Conservation (phyloP, 208 protist genomes). For the Leishmania arabica region DNA sequence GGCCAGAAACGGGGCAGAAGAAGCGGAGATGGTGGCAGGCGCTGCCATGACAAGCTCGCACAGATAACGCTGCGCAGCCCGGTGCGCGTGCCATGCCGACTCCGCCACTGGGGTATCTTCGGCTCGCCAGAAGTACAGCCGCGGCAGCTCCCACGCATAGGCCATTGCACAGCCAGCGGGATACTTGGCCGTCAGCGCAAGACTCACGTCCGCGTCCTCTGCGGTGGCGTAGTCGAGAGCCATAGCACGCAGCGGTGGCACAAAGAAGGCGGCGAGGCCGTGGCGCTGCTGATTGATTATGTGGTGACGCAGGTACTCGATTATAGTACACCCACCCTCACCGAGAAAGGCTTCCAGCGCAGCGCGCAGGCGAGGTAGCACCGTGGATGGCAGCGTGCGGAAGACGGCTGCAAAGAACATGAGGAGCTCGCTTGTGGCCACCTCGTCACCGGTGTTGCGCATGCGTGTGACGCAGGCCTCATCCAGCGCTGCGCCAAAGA, state of each 20-base stretch:
- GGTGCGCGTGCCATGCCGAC: constrained; percentile 38
- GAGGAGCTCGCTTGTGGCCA: constrained; percentile 43
- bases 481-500: constrained; percentile 20
- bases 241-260: constrained; percentile 71
- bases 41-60: constrained; percentile 19
- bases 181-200: constrained; percentile 33
- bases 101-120: constrained; percentile 39
- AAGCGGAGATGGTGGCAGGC: not conserved
- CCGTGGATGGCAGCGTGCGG: constrained; percentile 18
- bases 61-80: constrained; percentile 29
- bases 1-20: constrained; percentile 33
- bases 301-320: constrained; percentile 36
- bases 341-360: constrained; percentile 36
- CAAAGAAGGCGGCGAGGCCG: constrained; percentile 64
- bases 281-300: constrained; percentile 46
- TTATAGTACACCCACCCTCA: constrained; percentile 20
- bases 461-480: constrained; percentile 13
- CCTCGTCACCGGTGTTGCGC: constrained; percentile 14
- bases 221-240: constrained; percentile 61
- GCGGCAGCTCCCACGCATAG: constrained; percentile 59
- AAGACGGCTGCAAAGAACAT: constrained; percentile 58
- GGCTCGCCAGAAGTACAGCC: constrained; percentile 42
- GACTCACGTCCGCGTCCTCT: constrained; percentile 25
- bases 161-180: constrained; percentile 41
- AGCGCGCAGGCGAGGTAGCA: constrained; percentile 28